Conservation (phyloP, 176 grass and related monocot species). For the Alopecurus myosuroides region DNA sequence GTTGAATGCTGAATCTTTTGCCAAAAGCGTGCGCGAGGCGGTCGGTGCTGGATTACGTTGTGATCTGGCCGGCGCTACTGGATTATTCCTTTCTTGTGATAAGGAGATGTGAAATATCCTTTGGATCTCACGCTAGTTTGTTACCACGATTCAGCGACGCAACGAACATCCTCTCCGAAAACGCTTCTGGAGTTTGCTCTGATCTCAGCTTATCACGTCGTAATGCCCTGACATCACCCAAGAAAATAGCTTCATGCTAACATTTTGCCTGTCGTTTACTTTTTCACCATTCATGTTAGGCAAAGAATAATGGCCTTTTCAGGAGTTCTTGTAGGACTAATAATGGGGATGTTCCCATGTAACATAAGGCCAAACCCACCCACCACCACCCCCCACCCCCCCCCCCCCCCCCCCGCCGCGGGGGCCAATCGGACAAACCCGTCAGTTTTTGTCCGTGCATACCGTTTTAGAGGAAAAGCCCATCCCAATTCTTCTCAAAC, state of each 20-base stretch:
- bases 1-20: constrained; percentile 12
- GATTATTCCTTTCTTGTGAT: constrained; percentile 15
- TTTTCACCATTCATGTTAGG: background rate
- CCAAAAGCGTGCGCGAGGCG: background rate
- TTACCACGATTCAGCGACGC: background rate
- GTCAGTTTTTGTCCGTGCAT: too few relatives aligned
- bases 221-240: background rate
- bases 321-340: background rate
- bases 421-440: too few relatives aligned
- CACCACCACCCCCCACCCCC: too few relatives aligned
- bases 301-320: background rate
- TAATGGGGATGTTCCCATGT: background rate
- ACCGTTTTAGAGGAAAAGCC: too few relatives aligned
- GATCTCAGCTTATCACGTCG: background rate
- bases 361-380: too few relatives aligned
- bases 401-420: too few relatives aligned
- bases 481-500: too few relatives aligned
- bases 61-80: background rate
- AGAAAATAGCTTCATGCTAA: background rate
- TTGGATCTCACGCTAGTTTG: background rate
- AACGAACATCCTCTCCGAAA: background rate
- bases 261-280: background rate
- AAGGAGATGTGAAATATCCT: background rate
- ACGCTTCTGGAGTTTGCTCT: background rate
- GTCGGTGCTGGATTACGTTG: background rate